Conservation (phyloP, 805 yeast genomes). For the Isabelozyma rhagii region DNA sequence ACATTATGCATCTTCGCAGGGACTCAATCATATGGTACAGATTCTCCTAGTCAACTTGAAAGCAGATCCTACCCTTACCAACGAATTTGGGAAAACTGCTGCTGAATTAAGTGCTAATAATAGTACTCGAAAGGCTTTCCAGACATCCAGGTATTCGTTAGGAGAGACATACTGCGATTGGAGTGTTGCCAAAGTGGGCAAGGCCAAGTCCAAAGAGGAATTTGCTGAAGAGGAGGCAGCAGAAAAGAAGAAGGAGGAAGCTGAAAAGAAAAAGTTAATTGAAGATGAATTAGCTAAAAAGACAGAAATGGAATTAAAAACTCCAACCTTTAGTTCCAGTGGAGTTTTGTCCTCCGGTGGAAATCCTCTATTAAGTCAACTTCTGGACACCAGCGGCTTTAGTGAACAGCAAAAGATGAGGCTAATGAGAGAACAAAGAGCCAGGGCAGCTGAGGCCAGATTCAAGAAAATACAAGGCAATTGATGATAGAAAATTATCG, state of each 20-base stretch:
- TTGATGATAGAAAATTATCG: background rate
- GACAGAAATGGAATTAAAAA: conserved; percentile 35
- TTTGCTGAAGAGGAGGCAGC: conserved; percentile 43
- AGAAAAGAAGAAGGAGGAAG: conserved; percentile 31
- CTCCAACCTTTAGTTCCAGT: conserved; percentile 25
- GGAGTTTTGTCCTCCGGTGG: conserved; percentile 31
- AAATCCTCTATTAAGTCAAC: conserved; percentile 23
- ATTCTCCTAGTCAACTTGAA: conserved; percentile 60
- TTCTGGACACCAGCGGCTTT: conserved; percentile 54
- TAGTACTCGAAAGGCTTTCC: conserved; percentile 55
- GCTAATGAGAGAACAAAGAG: conserved; percentile 90
- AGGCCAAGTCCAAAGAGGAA: conserved; percentile 55
- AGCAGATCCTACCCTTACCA: conserved; percentile 64
- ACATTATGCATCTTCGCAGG: conserved; percentile 72
- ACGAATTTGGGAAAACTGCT: conserved; percentile 58
- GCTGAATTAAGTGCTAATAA: conserved; percentile 57
- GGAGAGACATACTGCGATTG: conserved; percentile 76
- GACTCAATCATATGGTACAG: conserved; percentile 63
- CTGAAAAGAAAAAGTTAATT: conserved; percentile 39
- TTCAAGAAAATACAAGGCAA: conserved; percentile 21
- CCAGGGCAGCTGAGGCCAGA: conserved; percentile 94
- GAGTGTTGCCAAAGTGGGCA: conserved; percentile 63
- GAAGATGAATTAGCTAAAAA: conserved; percentile 43
- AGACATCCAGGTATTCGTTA: conserved; percentile 58
- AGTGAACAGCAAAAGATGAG: conserved; percentile 71